These are phyloP conservation scores for Microdochium nivale DNA, from an alignment of 2,329 filamentous ascomycete genomes.

Conservation along the genomic window DNA sequence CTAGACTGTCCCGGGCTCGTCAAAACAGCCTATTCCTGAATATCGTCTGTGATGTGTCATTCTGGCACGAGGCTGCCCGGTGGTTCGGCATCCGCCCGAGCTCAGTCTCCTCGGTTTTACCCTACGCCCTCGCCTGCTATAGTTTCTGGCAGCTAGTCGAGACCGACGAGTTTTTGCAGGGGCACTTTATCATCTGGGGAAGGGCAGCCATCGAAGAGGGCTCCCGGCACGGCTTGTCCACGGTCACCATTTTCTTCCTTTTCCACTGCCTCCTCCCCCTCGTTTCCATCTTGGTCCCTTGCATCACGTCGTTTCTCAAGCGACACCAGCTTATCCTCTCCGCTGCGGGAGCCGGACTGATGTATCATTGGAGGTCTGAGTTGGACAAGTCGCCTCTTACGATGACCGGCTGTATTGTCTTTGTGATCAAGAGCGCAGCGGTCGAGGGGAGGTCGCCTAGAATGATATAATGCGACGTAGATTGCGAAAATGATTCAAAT, in stretches of 20 bases:
- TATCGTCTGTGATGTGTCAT: neutral
- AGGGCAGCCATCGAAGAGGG: neutral
- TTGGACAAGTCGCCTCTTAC: no score
- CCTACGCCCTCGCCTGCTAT: neutral
- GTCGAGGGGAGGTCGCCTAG: no score
- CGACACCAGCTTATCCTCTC: neutral
- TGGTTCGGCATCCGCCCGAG: neutral
- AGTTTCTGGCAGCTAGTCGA: neutral
- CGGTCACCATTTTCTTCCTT: neutral
- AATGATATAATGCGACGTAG: no score
- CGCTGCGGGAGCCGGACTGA: no score
- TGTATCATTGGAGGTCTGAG: no score
- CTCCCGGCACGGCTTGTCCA: neutral
- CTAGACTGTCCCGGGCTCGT: neutral
- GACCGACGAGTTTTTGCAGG: neutral
- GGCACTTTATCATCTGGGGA: neutral
- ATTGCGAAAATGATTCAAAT: no score
- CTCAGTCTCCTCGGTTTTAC: neutral
- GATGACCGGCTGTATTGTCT: no score
- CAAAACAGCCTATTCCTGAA: neutral
- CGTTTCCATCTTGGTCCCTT: neutral
- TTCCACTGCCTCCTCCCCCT: neutral
- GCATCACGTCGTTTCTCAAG: neutral
- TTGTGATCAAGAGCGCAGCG: no score
- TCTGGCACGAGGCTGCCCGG: neutral